Conservation (phyloP, 192 early-diverging fungal genomes). For the Gryganskiella cystojenkinii region DNA sequence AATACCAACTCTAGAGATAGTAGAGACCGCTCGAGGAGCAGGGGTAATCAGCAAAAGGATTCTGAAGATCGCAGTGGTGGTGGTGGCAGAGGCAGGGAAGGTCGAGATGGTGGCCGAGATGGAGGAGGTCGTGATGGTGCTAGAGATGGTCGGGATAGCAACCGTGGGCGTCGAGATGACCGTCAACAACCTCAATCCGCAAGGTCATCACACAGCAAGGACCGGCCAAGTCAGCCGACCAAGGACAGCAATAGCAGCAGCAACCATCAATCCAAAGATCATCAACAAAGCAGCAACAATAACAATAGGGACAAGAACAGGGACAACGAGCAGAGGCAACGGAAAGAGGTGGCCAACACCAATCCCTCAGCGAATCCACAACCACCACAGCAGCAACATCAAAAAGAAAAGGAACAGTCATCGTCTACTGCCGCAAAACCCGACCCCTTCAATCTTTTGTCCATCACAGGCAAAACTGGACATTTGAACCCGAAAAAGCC, state of each 20-base stretch:
- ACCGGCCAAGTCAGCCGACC: too few species aligned
- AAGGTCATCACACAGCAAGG: slow-evolving; percentile 3
- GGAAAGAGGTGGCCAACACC: too few species aligned
- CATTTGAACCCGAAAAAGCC: slow-evolving; percentile 45
- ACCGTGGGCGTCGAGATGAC: slow-evolving; percentile 19
- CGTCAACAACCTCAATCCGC: slow-evolving; percentile 6
- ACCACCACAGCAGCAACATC: neutral
- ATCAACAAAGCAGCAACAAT: neutral
- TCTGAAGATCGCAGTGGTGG: slow-evolving; percentile 13
- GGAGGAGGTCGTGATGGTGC: neutral
- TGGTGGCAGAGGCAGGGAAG: neutral
- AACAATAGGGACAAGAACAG: too few species aligned
- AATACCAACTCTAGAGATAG: slow-evolving; percentile 7
- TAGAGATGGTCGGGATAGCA: slow-evolving; percentile 13
- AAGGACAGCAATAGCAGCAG: slow-evolving; percentile 10
- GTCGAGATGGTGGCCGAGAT: slow-evolving; percentile 5
- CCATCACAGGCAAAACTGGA: slow-evolving; percentile 44
- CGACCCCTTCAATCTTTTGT: slow-evolving; percentile 33
- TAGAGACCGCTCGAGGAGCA: slow-evolving; percentile 5
- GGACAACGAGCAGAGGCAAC: too few species aligned
- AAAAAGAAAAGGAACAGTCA: slow-evolving; percentile 3
- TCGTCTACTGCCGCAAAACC: slow-evolving; percentile 3
- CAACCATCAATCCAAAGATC: slow-evolving; percentile 4
- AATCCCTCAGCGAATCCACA: too few species aligned
- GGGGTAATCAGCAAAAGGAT: neutral